These are phyloP conservation scores for Colletotrichum sp. DNA, from an alignment of 2,329 filamentous ascomycete species.

Conservation along the genomic window DNA sequence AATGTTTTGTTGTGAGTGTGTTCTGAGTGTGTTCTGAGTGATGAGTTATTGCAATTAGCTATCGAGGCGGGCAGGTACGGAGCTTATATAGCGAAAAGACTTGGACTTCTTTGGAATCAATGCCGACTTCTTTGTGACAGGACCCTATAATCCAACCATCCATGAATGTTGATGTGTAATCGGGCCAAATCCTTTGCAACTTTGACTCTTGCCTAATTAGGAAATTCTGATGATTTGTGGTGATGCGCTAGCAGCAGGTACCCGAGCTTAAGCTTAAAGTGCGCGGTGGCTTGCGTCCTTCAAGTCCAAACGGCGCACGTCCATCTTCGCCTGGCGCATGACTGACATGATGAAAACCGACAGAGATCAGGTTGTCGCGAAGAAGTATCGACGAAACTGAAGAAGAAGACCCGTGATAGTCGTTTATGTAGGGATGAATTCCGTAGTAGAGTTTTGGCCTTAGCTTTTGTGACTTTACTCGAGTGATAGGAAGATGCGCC, in stretches of 20 bases:
- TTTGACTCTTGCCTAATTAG: neutral
- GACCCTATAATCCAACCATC: neutral
- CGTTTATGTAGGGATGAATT: too few species aligned
- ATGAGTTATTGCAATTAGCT: neutral
- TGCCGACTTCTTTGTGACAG: accelerated
- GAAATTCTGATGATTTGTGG: neutral
- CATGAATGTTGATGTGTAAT: neutral
- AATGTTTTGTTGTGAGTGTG: neutral
- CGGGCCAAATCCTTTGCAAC: neutral
- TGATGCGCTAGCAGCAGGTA: neutral
- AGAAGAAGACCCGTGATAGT: too few species aligned
- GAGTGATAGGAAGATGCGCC: neutral
- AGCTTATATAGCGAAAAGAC: neutral
- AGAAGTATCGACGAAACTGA: too few species aligned
- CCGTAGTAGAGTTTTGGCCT: too few species aligned
- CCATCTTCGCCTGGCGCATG: neutral
- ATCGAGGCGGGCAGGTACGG: neutral
- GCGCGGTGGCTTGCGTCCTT: neutral
- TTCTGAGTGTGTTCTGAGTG: neutral
- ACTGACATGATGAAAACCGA: neutral
- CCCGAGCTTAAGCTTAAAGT: neutral
- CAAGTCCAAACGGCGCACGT: neutral
- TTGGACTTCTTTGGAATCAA: neutral
- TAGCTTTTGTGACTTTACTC: too few species aligned
- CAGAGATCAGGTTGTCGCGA: neutral